phyloP scores from a whole-genome alignment of 345 rosid species.

The Euphorbia pulcherrima region DNA sequence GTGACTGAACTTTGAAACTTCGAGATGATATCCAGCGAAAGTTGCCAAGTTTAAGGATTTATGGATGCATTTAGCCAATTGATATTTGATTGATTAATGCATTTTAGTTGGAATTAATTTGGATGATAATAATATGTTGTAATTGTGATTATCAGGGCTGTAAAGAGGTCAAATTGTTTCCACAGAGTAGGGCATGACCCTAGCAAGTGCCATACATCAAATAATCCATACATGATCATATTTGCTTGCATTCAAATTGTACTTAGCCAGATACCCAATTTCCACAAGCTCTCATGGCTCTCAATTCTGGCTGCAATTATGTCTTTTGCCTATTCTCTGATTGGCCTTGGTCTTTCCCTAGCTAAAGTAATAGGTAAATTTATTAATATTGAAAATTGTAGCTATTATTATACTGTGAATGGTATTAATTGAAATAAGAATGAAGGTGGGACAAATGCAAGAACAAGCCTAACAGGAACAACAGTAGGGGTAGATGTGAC shows the following conservation, averaged over 20 bases:
- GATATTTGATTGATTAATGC: too few species aligned
- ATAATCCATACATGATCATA: conserved; percentile 57
- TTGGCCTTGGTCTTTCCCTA: conserved; percentile 73
- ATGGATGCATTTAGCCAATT: too few species aligned
- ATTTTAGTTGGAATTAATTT: too few species aligned
- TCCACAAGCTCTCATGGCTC: conserved; percentile 85
- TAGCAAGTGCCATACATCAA: conserved; percentile 46
- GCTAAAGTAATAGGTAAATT: conserved; percentile 44
- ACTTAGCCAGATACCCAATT: conserved; percentile 81
- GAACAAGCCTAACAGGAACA: conserved; percentile 52
- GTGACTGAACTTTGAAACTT: too few species aligned
- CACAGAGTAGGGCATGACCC: conserved; percentile 59
- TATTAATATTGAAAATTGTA: too few species aligned
- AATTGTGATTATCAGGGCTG: conserved; percentile 44
- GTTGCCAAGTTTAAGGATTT: too few species aligned
- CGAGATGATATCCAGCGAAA: too few species aligned
- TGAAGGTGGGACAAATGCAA: conserved; percentile 33
- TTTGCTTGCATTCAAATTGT: conserved; percentile 66
- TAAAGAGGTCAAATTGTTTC: conserved; percentile 70
- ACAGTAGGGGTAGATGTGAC: conserved; percentile 63
- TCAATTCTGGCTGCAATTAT: conserved; percentile 76
- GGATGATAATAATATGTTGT: neutral
- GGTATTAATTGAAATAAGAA: too few species aligned
- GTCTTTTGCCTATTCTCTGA: conserved; percentile 75
- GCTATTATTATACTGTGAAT: too few species aligned